Conservation (phyloP, 305 asterid genomes). For the Solanum hybrid region DNA sequence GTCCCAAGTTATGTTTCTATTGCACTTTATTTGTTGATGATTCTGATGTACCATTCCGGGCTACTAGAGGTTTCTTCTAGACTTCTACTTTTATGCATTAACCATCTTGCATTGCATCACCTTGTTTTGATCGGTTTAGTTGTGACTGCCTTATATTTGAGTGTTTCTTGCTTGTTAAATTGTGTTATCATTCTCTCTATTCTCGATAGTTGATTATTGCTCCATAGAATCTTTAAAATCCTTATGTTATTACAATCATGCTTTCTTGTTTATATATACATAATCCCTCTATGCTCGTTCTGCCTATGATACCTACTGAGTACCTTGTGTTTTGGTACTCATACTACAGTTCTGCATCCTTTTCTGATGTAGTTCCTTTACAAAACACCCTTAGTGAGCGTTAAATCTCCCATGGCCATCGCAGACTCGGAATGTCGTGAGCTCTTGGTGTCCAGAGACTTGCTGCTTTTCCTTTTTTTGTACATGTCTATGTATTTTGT, state of each 20-base stretch:
- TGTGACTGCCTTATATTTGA: neutral
- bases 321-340: neutral
- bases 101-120: neutral
- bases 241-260: too few species aligned
- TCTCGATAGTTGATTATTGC: neutral
- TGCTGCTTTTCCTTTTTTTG: neutral
- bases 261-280: too few species aligned
- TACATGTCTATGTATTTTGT: too few species aligned
- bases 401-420: neutral
- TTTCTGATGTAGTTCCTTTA: neutral
- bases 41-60: neutral
- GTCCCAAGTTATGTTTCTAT: neutral
- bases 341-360: too few species aligned
- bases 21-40: neutral
- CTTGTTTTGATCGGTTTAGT: neutral
- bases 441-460: neutral
- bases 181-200: neutral
- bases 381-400: neutral
- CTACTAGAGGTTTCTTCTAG: neutral
- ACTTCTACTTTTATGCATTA: neutral
- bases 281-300: neutral
- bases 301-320: neutral
- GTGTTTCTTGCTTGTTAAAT: too few species aligned
- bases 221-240: neutral
- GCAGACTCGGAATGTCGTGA: neutral